A percentile compares a stretch with the other conserved stretches of the same genome.
phyloP scores from a whole-genome alignment of 1,284 basidiomycete species.

The Athelia psychrophila region DNA sequence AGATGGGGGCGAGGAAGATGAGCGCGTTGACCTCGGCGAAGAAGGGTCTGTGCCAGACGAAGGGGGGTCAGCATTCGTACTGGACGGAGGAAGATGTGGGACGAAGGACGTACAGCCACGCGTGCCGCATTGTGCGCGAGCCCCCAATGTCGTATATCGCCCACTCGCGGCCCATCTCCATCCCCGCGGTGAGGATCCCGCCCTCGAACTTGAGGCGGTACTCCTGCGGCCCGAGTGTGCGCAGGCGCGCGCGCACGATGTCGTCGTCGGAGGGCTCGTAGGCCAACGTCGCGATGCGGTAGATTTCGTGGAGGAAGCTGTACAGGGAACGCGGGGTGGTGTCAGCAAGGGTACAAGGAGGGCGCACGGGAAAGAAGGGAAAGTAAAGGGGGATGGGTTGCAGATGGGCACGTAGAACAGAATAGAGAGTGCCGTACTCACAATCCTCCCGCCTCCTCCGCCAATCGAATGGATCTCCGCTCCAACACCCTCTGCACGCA shows the following conservation, averaged over 20 bases:
- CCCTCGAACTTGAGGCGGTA: conserved; percentile 36
- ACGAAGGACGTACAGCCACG: conserved; percentile 43
- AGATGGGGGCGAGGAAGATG: conserved; percentile 61
- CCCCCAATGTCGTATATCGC: conserved; percentile 52
- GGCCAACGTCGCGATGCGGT: conserved; percentile 33
- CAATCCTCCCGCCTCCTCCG: conserved; percentile 31
- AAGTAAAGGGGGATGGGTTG: not conserved
- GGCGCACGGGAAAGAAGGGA: not conserved
- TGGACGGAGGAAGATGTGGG: conserved; percentile 51
- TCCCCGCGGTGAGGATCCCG: conserved; percentile 18
- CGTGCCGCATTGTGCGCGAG: conserved; percentile 50
- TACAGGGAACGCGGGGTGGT: not conserved
- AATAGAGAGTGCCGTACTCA: conserved; percentile 17
- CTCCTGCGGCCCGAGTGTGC: conserved; percentile 70
- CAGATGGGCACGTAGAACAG: not conserved
- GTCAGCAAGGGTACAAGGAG: not conserved
- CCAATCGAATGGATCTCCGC: conserved; percentile 22
- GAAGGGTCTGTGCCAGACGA: conserved; percentile 31
- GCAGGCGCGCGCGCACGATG: conserved; percentile 48
- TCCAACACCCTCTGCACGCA: conserved; percentile 26
- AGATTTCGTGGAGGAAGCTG: conserved; percentile 41
- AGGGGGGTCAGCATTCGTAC: not conserved
- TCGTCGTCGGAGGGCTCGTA: conserved; percentile 46
- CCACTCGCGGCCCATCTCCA: conserved; percentile 38
- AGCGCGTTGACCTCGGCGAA: conserved; percentile 60